Evolutionary conservation across 1,284 basidiomycete species (phyloP), one percentile per base, ranked within the genome.

Genomic region (Boletus holoroseus): DNA sequence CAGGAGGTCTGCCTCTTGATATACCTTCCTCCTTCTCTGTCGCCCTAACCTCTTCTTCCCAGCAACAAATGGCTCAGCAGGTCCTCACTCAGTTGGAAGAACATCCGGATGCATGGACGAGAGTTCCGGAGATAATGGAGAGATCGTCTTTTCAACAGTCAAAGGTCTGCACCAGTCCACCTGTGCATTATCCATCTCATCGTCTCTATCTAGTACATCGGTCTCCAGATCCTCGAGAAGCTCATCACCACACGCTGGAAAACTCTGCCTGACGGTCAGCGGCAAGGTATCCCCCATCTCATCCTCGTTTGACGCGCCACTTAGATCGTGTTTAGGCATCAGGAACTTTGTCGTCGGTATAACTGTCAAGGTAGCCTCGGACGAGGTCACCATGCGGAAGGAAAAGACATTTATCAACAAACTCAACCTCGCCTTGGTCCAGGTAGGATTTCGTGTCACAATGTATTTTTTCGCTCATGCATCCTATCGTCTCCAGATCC

Each of bases 371-470:
- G 84, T 91, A 39, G 89, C 93, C 34, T 91, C 91, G 13, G 94
- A 98, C 66, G 93, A 95, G 66, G 74, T 78, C 38, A 78, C 82
- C 28, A 81, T 97, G 76, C 81, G 91, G 55, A 86, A 89, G 67
- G 93, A 99, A 75, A 97, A 92, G 78, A 91, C 91, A 7, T 98
- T 94, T 66, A 70, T 99, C 62, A 95, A 96, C 71, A 99, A 99
- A 75, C 81, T 99, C 57, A 97, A 99, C 70, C 78, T 98, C 43
- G 94, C 95, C 26, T 79, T 99, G 37, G 91, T 99, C 48, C 92
- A 95, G 75, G 92, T 91, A 55, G 53, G 44, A 30, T 39, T 18
- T 7, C 34, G 2, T 49, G 18, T 41, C 7, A 1, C 13, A 12
- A 3, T 12, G 3, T 2, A 20, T 30, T 15, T 20, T n/a, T 3